Evolutionary conservation across 176 grass and related monocot genomes (phyloP).

Genomic region (Pontederia paniculata): DNA sequence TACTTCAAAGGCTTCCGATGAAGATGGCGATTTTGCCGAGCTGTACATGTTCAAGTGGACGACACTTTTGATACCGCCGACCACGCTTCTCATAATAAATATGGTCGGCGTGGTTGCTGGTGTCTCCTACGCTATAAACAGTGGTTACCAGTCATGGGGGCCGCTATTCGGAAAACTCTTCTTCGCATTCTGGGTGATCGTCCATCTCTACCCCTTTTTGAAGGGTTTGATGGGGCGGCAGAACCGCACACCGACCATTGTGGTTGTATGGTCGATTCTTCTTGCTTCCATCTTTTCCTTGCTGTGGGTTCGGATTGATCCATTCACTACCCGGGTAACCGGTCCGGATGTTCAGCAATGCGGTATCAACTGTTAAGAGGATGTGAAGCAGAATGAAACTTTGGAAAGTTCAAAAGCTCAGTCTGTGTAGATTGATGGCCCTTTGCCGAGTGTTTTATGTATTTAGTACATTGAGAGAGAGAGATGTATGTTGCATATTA

Average conservation of each 20-base stretch:
- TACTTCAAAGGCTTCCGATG: slow-evolving; percentile 63
- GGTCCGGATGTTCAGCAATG: too few species aligned
- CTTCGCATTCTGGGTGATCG: slow-evolving; percentile 95
- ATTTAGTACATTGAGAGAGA: too few species aligned
- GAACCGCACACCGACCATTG: slow-evolving; percentile 90
- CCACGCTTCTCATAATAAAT: slow-evolving; percentile 76
- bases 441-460: too few species aligned
- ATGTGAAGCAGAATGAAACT: too few species aligned
- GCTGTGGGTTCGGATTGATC: slow-evolving; percentile 95
- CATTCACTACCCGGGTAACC: slow-evolving; percentile 20
- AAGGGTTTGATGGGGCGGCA: slow-evolving; percentile 95
- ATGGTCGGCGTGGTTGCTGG: slow-evolving; percentile 79
- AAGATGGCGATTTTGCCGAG: slow-evolving; percentile 51
- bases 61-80: slow-evolving; percentile 87
- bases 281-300: slow-evolving; percentile 88
- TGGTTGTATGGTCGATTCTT: slow-evolving; percentile 85
- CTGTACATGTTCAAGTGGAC: slow-evolving; percentile 98
- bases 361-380: slow-evolving; percentile 52
- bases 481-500: too few species aligned
- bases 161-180: slow-evolving; percentile 98
- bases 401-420: too few species aligned
- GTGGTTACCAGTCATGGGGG: slow-evolving; percentile 88
- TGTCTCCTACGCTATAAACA: slow-evolving; percentile 83
- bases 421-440: too few species aligned
- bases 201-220: slow-evolving; percentile 96